Base-by-base conservation (phyloP, 2,329 filamentous ascomycete genomes). In the Pseudogymnoascus sp. region DNA sequence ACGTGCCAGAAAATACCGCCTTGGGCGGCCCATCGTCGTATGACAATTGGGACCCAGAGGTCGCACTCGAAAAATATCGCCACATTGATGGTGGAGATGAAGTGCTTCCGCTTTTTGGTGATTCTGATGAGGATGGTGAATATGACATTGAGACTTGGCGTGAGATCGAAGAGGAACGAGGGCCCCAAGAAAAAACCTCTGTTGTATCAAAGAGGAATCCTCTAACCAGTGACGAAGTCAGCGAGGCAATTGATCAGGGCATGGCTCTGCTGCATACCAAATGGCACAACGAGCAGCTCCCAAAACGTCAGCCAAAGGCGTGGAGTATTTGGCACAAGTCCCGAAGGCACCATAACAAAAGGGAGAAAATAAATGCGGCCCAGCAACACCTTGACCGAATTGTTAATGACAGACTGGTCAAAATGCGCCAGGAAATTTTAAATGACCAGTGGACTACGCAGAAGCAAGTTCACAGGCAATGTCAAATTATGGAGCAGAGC, bases 231-330 rank as follows among this genome's bases (percentile, higher is more conserved):
- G 77, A 80, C 0, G 76, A 83, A 39, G 75, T 88, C 20, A 72
- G 79, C 2, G 65, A 70, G 0, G 72, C 83, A 11, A 77, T 93
- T 35, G 74, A 85, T 28, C 71, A 81, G 16, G 79, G 76, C 25
- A 79, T 89, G 9, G 68, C 75, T 6, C 72, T 76, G 1, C 78
- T 84, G 62, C 77, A 78, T 57, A 69, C 74, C 3, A 70, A 73
- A 4, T 93, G 89, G 88, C 72, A 73, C n/a, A 70, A 76, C n/a
- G 76, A 74, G 1, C 85, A 85, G 65, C 76, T 83, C 6, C 81
- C 84, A 0, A 81, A 77, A 59, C 75, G 83, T 12, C 74, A 84
- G 61, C 71, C 70, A 4, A 85, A 79, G 62, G 88, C 87, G 0
- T 80, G 83, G 68, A 72, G 70, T 3, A 66, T 88, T 2, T 95